A percentile compares a stretch with the other conserved stretches of the same genome.
These are phyloP conservation scores for Beta corolliflora DNA, from an alignment of 179 eudicot species.

Conservation along the genomic window DNA sequence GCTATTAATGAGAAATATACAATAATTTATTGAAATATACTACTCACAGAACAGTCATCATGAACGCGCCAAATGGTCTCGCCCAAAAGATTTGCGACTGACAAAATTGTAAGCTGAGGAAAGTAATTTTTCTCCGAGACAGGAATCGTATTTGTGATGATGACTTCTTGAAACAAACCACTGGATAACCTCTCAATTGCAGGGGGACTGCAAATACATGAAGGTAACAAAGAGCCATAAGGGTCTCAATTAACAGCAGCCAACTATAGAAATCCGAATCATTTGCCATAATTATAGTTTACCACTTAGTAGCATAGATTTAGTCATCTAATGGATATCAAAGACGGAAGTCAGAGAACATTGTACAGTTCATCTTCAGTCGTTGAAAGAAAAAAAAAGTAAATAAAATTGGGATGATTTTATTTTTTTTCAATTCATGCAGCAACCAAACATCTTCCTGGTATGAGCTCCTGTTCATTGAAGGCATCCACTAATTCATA, in stretches of 20 bases:
- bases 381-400: not conserved
- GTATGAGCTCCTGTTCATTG: not conserved
- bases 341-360: not conserved
- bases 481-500: not conserved
- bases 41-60: conserved; percentile 90
- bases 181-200: conserved; percentile 92
- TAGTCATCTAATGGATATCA: conserved; percentile 1
- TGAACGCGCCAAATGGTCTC: conserved; percentile 98
- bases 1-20: not conserved
- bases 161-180: conserved; percentile 95
- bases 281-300: not conserved
- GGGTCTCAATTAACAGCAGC: not conserved
- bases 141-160: conserved; percentile 88
- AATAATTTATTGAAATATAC: conserved; percentile 37
- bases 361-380: not conserved
- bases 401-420: not conserved
- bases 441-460: not conserved
- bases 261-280: not conserved
- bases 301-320: conserved; percentile 1
- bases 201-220: conserved; percentile 70
- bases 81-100: conserved; percentile 94
- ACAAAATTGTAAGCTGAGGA: conserved; percentile 88
- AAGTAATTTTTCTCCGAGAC: conserved; percentile 72
- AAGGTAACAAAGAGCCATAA: not conserved
- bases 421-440: not conserved